A percentile compares a stretch with the other conserved stretches of the same genome.
These are phyloP conservation scores for Fonsecaea nubica DNA, from an alignment of 2,329 filamentous ascomycete genomes.

Conservation along the genomic window DNA sequence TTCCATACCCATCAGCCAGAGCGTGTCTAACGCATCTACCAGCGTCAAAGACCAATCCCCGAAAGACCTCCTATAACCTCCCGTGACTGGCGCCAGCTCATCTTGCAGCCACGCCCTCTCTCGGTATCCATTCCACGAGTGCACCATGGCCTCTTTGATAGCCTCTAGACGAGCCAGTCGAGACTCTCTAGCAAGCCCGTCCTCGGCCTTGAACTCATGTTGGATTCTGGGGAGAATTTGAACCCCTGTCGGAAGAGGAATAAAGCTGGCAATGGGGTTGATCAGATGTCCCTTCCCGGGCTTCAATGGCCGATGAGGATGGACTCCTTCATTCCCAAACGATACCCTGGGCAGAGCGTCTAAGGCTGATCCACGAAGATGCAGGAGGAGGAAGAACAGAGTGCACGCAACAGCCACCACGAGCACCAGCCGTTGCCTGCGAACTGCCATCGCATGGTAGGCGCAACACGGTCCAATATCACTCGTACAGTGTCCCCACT, in stretches of 20 bases:
- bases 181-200: conserved; percentile 4
- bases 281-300: conserved; percentile 7
- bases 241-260: conserved; percentile 28
- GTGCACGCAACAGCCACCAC: not conserved
- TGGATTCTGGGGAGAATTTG: conserved; percentile 34
- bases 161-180: conserved; percentile 47
- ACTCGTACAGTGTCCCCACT: not conserved
- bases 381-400: conserved; percentile 6
- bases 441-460: conserved; percentile 10
- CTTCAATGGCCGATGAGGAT: not conserved
- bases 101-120: conserved; percentile 68
- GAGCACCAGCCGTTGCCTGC: conserved; percentile 1
- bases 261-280: conserved; percentile 28
- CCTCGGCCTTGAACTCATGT: conserved; percentile 29
- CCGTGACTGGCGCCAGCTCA: conserved; percentile 65
- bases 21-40: conserved; percentile 69
- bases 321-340: not conserved
- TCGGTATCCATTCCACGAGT: conserved; percentile 67
- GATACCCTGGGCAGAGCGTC: not conserved
- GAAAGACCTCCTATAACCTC: conserved; percentile 61
- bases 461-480: not conserved
- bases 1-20: conserved; percentile 74
- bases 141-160: conserved; percentile 60
- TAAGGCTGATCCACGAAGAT: conserved; percentile 4
- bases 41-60: conserved; percentile 71